Conservation (phyloP, 495 filamentous ascomycete species). For the Podospora fimiseda region DNA sequence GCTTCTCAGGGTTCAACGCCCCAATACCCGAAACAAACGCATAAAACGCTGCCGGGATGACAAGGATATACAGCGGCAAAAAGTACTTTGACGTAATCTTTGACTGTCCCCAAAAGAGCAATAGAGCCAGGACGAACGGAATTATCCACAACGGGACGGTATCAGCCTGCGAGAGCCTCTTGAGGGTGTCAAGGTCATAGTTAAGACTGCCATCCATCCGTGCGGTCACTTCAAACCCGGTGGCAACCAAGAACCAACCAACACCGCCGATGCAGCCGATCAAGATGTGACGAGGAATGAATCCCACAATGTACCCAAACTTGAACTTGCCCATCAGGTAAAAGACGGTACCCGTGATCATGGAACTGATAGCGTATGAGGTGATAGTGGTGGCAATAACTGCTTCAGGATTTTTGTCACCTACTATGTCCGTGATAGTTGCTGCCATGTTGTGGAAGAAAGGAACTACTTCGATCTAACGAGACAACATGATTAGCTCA, state of each 20-base stretch:
- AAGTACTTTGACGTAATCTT: conserved; percentile 73
- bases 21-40: conserved; percentile 62
- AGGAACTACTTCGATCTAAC: conserved; percentile 86
- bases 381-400: conserved; percentile 89
- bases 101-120: conserved; percentile 68
- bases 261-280: conserved; percentile 97
- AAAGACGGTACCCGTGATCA: conserved; percentile 86
- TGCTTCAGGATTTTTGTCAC: conserved; percentile 71
- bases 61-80: conserved; percentile 79
- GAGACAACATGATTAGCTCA: too few relatives aligned
- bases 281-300: conserved; percentile 93
- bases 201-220: conserved; percentile 75
- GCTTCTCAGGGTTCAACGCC: conserved; percentile 50
- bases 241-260: conserved; percentile 89
- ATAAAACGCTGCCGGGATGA: conserved; percentile 76
- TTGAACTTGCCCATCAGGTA: conserved; percentile 79
- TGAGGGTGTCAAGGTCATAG: conserved; percentile 68
- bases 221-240: conserved; percentile 91
- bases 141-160: conserved; percentile 78
- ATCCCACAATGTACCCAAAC: conserved; percentile 86
- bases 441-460: conserved; percentile 98
- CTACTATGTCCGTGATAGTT: conserved; percentile 72
- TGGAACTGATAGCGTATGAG: conserved; percentile 82
- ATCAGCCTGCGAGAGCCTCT: conserved; percentile 60
- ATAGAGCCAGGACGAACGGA: conserved; percentile 67